Base-by-base conservation (phyloP, 805 yeast species). In the Wickerhamiella domercqiae region DNA sequence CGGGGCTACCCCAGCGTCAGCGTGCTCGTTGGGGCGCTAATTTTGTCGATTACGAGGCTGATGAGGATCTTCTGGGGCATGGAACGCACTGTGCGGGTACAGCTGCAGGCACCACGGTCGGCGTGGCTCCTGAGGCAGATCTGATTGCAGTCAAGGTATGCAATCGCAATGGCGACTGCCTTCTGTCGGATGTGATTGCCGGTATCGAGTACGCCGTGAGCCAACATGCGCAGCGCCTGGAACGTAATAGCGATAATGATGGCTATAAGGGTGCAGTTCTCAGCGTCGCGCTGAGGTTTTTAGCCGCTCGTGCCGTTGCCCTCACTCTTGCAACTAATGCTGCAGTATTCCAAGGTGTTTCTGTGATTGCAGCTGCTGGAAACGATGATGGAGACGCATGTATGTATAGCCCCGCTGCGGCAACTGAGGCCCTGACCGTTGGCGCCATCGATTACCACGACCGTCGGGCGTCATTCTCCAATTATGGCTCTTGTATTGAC, bases 71-170 rank as follows among this genome's bases (percentile, higher is more conserved):
- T 7, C 75, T 76, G 47, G 95, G 95, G 0, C 96, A 84, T 55
- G 96, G 60, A n/a, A 82, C 95, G 1, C 95, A 84, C 56, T 93
- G 86, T 34, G 94, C 95, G 0, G 95, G 95, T 3, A 61, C 82
- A 9, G 68, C 82, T 39, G 94, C 87, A 0, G 80, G 94, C 2
- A 64, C 60, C 37, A 71, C 75, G 2, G 84, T 63, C 59, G 96
- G 96, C 5, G 90, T 82, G 2, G 82, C 94, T 14, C 84, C 86
- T 54, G 57, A 68, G 29, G 71, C 70, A 13, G 62, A 63, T 7
- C 52, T 84, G 6, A 62, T 79, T 7, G 90, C 78, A 19, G 73
- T 87, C 9, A 86, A 84, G 51, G 84, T 82, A 0, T 61, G 83
- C 36, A 75, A 76, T 44, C 56, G 55, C 4, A 53, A 54, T 29